phyloP scores from a whole-genome alignment of 2,329 filamentous ascomycete genomes.

The Elsinoe batatas region DNA sequence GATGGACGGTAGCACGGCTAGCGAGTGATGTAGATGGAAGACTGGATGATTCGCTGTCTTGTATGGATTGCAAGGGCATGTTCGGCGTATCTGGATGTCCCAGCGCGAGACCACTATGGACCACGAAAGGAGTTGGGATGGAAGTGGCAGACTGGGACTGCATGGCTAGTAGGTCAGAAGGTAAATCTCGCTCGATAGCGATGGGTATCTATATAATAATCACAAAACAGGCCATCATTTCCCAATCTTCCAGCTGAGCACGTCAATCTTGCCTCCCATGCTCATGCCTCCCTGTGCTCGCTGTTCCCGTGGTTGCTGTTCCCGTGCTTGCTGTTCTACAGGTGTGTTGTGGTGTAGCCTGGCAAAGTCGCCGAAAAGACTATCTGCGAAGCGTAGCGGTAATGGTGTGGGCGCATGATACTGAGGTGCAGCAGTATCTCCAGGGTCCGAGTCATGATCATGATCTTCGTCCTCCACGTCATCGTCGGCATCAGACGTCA shows the following conservation, averaged over 20 bases:
- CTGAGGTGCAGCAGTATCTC: background rate
- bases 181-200: background rate
- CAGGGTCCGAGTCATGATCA: background rate
- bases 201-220: background rate
- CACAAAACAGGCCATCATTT: background rate
- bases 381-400: background rate
- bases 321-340: background rate
- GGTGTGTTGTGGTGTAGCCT: background rate
- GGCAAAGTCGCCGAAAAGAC: background rate
- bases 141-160: too few relatives aligned
- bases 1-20: constrained; percentile 15
- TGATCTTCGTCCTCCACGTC: background rate
- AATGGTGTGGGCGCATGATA: background rate
- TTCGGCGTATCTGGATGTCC: background rate
- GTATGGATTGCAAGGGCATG: background rate
- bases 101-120: background rate
- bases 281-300: background rate
- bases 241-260: background rate
- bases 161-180: too few relatives aligned
- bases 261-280: background rate
- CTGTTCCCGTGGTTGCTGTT: too few relatives aligned
- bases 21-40: background rate
- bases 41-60: background rate
- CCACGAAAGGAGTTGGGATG: background rate
- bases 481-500: background rate